phyloP scores from a whole-genome alignment of 2,329 filamentous ascomycete genomes.

The Trichoderma sp. region DNA sequence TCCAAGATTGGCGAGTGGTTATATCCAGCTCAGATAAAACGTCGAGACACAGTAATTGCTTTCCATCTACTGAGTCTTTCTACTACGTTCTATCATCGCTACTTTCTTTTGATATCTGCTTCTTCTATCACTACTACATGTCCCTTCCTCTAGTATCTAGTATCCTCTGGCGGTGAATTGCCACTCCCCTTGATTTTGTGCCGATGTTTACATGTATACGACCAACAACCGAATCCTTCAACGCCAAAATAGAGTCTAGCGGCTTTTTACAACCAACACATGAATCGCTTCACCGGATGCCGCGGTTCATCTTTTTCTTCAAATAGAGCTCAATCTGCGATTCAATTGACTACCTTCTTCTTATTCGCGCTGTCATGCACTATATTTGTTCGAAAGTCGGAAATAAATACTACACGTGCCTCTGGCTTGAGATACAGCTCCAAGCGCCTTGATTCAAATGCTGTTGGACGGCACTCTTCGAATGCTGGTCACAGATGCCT shows the following conservation, averaged over 20 bases:
- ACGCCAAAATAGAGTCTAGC: neutral
- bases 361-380: neutral
- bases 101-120: neutral
- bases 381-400: neutral
- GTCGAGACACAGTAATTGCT: neutral
- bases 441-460: neutral
- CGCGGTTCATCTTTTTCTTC: neutral
- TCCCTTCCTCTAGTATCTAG: neutral
- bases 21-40: neutral
- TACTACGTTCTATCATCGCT: neutral
- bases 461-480: neutral
- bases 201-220: neutral
- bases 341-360: neutral
- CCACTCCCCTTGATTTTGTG: neutral
- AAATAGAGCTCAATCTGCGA: neutral
- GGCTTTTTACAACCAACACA: neutral
- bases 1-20: neutral
- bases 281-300: neutral
- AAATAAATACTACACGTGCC: neutral
- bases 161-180: neutral
- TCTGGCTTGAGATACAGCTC: neutral
- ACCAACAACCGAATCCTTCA: neutral
- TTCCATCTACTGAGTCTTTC: neutral
- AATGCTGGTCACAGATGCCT: neutral
- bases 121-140: neutral